Conservation (phyloP, 2,329 filamentous ascomycete genomes). For the Hypoxylon rubiginosum region DNA sequence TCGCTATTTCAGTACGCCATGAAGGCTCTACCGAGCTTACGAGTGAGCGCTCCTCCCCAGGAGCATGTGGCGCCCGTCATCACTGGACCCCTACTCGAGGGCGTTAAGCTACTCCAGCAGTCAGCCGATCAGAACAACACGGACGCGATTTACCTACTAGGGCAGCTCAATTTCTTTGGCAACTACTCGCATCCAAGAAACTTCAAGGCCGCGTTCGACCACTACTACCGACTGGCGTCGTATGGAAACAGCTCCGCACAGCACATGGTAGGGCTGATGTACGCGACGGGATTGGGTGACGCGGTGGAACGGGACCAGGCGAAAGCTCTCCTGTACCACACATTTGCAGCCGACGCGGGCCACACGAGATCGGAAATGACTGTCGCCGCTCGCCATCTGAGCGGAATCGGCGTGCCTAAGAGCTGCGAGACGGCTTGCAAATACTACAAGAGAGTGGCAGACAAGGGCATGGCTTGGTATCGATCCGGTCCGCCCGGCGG, state of each 20-base stretch:
- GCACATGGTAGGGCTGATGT: constrained; percentile 95
- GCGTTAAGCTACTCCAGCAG: constrained; percentile 66
- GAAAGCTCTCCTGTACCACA: constrained; percentile 92
- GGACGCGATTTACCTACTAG: constrained; percentile 90
- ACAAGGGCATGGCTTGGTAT: constrained; percentile 91
- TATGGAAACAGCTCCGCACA: constrained; percentile 92
- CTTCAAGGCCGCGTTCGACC: constrained; percentile 81
- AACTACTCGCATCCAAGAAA: constrained; percentile 91
- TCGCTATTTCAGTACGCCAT: constrained; percentile 60
- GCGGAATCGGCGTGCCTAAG: constrained; percentile 85
- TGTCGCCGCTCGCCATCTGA: constrained; percentile 85
- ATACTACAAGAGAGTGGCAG: constrained; percentile 93
- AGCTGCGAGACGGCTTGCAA: constrained; percentile 87
- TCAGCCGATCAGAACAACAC: constrained; percentile 72
- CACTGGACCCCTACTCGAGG: constrained; percentile 62
- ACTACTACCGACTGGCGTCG: constrained; percentile 83
- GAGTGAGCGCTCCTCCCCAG: constrained; percentile 61
- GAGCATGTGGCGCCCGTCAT: constrained; percentile 54
- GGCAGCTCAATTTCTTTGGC: constrained; percentile 96
- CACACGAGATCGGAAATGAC: constrained; percentile 94
- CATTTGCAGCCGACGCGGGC: constrained; percentile 87
- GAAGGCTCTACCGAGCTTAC: constrained; percentile 65
- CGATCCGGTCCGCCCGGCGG: constrained; percentile 92
- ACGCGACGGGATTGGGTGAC: constrained; percentile 90
- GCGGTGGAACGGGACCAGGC: constrained; percentile 89